Conservation (phyloP, 2,329 filamentous ascomycete species). For the Didymella lethalis region DNA sequence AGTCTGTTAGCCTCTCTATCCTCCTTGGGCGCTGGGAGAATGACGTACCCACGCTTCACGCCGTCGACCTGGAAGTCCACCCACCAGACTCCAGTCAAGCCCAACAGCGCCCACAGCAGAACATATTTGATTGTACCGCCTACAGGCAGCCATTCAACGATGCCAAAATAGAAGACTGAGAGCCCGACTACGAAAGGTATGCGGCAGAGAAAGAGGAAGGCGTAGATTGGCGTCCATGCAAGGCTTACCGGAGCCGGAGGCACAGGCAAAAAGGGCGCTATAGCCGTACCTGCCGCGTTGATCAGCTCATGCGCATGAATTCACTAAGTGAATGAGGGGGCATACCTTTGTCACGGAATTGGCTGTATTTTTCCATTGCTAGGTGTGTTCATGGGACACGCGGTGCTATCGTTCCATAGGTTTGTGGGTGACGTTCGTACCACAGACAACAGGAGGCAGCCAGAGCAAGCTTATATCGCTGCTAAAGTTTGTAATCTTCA, state of each 20-base stretch:
- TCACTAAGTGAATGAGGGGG: background rate
- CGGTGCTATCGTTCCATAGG: constrained; percentile 34
- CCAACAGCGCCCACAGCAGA: constrained; percentile 85
- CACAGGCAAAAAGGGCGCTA: constrained; percentile 92
- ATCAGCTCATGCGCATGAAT: constrained; percentile 24
- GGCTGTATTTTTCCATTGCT: constrained; percentile 91
- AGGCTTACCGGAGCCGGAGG: constrained; percentile 68
- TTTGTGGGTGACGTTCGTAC: constrained; percentile 1
- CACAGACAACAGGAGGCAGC: background rate
- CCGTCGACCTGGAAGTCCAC: constrained; percentile 98
- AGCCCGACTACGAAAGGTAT: constrained; percentile 78
- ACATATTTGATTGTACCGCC: constrained; percentile 77
- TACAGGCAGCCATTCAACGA: constrained; percentile 83
- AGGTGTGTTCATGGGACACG: constrained; percentile 12
- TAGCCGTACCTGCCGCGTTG: constrained; percentile 76
- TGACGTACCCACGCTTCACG: constrained; percentile 80
- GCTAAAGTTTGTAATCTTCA: constrained; percentile 11
- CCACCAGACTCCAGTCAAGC: constrained; percentile 95
- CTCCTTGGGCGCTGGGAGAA: background rate
- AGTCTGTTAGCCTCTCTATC: constrained; percentile 8
- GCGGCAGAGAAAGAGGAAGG: constrained; percentile 80
- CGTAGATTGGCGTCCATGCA: constrained; percentile 69
- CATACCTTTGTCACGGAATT: constrained; percentile 87
- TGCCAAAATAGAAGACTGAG: constrained; percentile 74
- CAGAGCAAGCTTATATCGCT: constrained; percentile 12